Evolutionary conservation across 2,329 filamentous ascomycete genomes (phyloP).

Genomic region (Aspergillus piperis): DNA sequence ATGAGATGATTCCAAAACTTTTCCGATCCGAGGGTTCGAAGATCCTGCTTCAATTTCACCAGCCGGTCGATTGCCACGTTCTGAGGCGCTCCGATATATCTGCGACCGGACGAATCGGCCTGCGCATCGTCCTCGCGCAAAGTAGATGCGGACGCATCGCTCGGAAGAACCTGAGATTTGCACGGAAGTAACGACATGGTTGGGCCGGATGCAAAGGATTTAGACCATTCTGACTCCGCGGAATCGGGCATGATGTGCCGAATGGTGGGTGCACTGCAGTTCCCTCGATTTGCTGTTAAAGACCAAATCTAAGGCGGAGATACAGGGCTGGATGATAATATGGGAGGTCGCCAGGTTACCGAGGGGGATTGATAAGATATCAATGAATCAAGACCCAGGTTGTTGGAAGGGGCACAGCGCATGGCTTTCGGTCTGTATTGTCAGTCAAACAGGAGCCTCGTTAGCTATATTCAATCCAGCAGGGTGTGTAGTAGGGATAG

Average conservation of each 20-base stretch:
- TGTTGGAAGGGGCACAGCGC: conserved; percentile 24
- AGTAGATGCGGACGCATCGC: conserved; percentile 24
- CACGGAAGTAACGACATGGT: conserved; percentile 33
- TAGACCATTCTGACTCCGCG: conserved; percentile 35
- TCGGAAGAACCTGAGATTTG: conserved; percentile 32
- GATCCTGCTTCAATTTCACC: conserved; percentile 58
- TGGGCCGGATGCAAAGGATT: conserved; percentile 26
- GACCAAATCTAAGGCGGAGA: not conserved
- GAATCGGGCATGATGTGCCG: conserved; percentile 33
- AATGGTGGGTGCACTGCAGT: not conserved
- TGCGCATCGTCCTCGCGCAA: conserved; percentile 27
- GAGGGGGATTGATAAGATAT: conserved; percentile 21
- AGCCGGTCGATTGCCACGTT: conserved; percentile 63
- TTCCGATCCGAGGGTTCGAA: conserved; percentile 57
- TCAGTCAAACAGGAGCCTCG: not conserved
- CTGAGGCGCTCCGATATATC: conserved; percentile 52
- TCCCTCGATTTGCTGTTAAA: not conserved
- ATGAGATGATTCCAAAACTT: conserved; percentile 66
- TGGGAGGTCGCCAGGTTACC: conserved; percentile 26
- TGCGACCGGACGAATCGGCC: conserved; percentile 25
- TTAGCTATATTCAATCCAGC: not conserved
- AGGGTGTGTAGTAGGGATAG: not conserved
- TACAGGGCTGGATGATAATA: conserved; percentile 18
- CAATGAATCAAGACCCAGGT: conserved; percentile 21
- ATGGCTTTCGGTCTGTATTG: conserved; percentile 24